Conservation (phyloP, 1,284 basidiomycete genomes). For the Sporisorium graminicola region DNA sequence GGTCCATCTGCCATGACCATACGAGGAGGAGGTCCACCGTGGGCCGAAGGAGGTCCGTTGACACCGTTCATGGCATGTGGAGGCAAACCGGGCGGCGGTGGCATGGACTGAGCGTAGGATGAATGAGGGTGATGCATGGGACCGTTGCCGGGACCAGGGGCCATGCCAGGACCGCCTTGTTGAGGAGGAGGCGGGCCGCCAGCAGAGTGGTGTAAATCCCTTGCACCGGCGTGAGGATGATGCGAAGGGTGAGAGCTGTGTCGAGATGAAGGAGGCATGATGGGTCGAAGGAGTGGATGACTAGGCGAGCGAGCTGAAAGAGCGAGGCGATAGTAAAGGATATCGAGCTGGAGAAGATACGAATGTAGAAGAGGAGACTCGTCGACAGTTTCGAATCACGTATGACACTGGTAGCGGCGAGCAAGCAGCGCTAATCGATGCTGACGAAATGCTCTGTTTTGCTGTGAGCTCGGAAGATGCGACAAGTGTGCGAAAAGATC, state of each 20-base stretch:
- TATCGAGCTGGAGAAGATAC: background rate
- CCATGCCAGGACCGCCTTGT: conserved; percentile 30
- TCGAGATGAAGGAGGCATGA: conserved; percentile 47
- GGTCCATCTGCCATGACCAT: conserved; percentile 48
- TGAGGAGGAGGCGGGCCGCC: conserved; percentile 40
- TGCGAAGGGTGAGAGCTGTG: conserved; percentile 45
- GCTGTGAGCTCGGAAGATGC: background rate
- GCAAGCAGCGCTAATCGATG: background rate
- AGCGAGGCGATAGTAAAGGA: too few relatives aligned
- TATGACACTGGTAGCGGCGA: background rate
- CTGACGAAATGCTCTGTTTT: background rate
- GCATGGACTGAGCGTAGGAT: conserved; percentile 48
- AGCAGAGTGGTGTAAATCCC: conserved; percentile 29
- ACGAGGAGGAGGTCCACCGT: conserved; percentile 36
- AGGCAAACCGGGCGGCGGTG: conserved; percentile 45
- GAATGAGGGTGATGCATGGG: conserved; percentile 52
- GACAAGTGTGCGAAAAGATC: background rate
- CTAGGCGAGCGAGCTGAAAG: too few relatives aligned
- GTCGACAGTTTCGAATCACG: too few relatives aligned
- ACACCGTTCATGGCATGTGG: conserved; percentile 49
- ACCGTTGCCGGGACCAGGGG: conserved; percentile 32
- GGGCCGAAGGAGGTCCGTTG: conserved; percentile 34
- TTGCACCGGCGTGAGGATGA: conserved; percentile 38
- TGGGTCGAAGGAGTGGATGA: too few relatives aligned
- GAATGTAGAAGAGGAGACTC: background rate